These are phyloP conservation scores for Prunella vulgaris DNA, from an alignment of 257 asterid species.

Conservation along the genomic window DNA sequence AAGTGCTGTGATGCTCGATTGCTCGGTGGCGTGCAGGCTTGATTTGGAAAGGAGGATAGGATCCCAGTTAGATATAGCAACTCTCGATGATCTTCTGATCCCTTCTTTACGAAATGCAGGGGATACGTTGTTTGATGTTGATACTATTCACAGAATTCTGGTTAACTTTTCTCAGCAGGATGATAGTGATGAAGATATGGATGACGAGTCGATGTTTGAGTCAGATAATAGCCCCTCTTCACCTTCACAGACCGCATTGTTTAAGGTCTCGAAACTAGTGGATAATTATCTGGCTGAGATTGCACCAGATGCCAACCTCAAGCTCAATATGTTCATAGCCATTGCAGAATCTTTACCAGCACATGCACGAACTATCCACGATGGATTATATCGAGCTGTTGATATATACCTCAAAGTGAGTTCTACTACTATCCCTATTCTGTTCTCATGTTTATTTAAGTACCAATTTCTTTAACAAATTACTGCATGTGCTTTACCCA, in stretches of 20 bases:
- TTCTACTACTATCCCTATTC: not conserved
- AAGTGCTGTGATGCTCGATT: constrained; percentile 78
- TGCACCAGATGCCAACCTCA: constrained; percentile 87
- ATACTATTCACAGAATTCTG: constrained; percentile 75
- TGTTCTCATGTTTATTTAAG: not conserved
- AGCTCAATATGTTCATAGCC: constrained; percentile 68
- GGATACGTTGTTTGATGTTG: constrained; percentile 85
- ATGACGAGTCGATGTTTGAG: constrained; percentile 68
- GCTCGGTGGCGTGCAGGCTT: constrained; percentile 61
- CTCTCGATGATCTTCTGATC: constrained; percentile 81
- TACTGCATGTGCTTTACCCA: no score
- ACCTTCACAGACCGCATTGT: constrained; percentile 73
- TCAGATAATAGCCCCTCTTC: constrained; percentile 59
- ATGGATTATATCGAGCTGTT: constrained; percentile 82
- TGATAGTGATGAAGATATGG: constrained; percentile 77
- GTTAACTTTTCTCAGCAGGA: constrained; percentile 79
- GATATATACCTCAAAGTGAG: constrained; percentile 93
- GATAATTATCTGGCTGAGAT: constrained; percentile 85
- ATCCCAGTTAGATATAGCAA: constrained; percentile 69
- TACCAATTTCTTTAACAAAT: not conserved
- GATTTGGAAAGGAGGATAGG: constrained; percentile 91
- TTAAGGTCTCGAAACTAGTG: constrained; percentile 75
- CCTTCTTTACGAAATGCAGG: constrained; percentile 76
- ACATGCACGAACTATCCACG: constrained; percentile 72
- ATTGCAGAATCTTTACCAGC: constrained; percentile 76